A percentile compares a stretch with the other conserved stretches of the same genome.
Evolutionary conservation across 768 basidiomycete species (phyloP).

Genomic region (Termitomyces sp.): DNA sequence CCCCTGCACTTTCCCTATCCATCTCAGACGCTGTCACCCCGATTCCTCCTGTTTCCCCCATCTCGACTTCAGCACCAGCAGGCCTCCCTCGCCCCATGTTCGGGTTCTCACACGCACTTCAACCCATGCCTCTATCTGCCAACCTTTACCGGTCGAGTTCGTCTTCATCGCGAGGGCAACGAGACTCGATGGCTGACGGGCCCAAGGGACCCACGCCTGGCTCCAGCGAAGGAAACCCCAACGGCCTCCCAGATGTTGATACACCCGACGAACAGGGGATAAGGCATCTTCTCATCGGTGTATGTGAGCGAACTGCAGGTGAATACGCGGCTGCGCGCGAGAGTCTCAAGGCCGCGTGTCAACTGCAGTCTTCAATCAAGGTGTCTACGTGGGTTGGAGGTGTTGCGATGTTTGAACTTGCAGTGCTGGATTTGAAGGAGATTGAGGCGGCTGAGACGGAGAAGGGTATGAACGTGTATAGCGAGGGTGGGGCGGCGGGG

Average conservation of each 20-base stretch:
- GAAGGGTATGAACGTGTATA: conserved; percentile 11
- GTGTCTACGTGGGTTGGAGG: conserved; percentile 66
- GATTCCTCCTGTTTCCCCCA: conserved; percentile 2
- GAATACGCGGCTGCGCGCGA: conserved; percentile 37
- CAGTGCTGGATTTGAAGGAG: conserved; percentile 65
- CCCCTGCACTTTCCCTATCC: conserved; percentile 28
- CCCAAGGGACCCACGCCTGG: not conserved
- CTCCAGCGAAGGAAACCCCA: conserved; percentile 4
- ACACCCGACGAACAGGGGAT: conserved; percentile 68
- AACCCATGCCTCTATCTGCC: conserved; percentile 8
- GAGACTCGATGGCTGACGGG: not conserved
- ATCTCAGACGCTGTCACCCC: conserved; percentile 5
- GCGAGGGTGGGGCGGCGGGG: conserved; percentile 4
- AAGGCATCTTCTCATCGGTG: conserved; percentile 64
- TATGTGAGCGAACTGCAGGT: conserved; percentile 54
- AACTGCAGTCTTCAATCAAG: conserved; percentile 32
- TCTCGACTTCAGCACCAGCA: not conserved
- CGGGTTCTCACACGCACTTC: conserved; percentile 13
- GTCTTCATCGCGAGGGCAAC: not conserved
- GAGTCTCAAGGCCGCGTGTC: conserved; percentile 49
- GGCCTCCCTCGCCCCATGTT: conserved; percentile 2
- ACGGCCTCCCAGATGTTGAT: conserved; percentile 41
- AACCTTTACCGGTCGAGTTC: not conserved
- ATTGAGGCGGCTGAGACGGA: conserved; percentile 28
- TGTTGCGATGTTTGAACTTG: conserved; percentile 64